Conservation (phyloP, 306 rosid genomes). For the Rubus parviflorus region DNA sequence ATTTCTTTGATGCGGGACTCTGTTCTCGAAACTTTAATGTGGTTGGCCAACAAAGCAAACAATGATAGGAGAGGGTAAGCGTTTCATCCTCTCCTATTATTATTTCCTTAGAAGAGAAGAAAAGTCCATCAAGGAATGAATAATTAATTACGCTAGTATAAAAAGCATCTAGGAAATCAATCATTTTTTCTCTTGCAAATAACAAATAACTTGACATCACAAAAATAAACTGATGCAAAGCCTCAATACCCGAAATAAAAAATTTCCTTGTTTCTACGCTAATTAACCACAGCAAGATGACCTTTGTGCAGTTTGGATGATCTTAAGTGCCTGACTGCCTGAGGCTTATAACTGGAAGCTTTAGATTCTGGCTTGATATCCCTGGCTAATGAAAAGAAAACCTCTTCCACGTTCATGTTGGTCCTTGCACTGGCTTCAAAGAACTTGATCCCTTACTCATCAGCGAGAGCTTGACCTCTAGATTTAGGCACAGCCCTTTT, state of each 20-base stretch:
- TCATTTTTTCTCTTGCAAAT: no score
- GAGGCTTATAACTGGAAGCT: constrained; percentile 64
- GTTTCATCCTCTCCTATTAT: no score
- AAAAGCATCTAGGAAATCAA: no score
- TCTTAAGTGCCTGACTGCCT: constrained; percentile 61
- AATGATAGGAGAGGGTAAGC: no score
- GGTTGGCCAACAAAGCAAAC: no score
- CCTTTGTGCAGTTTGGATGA: constrained; percentile 56
- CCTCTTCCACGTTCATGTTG: constrained; percentile 81
- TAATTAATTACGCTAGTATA: no score
- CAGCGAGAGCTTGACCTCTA: constrained; percentile 85
- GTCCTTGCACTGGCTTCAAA: constrained; percentile 84
- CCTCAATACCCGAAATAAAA: not conserved
- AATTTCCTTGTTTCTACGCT: no score
- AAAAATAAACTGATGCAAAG: not conserved
- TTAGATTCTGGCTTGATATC: constrained; percentile 65
- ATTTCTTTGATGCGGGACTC: no score
- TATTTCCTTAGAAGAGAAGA: no score
- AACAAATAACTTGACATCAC: no score
- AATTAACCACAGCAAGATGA: constrained; percentile 73
- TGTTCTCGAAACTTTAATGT: no score
- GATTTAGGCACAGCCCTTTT: constrained; percentile 78
- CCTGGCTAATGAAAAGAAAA: constrained; percentile 72
- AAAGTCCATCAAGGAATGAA: no score
- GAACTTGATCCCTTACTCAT: constrained; percentile 81